Evolutionary conservation across 257 asterid genomes (phyloP).

Genomic region (Apocynum venetum): DNA sequence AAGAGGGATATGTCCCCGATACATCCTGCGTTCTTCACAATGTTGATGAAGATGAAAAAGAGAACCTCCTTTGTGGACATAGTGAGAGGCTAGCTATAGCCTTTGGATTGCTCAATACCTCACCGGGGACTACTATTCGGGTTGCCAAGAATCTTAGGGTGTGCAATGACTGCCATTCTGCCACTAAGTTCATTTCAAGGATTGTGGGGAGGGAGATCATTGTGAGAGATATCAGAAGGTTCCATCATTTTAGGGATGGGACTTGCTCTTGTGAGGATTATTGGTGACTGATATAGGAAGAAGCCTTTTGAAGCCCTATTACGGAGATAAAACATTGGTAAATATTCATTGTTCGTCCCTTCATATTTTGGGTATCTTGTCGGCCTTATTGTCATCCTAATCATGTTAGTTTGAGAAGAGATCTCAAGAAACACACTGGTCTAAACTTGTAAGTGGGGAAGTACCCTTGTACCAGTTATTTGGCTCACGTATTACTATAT

Average conservation of each 20-base stretch:
- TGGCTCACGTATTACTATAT: neutral
- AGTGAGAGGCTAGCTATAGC: slow-evolving; percentile 87
- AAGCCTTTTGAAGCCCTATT: neutral
- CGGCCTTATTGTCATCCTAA: neutral
- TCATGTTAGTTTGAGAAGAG: neutral
- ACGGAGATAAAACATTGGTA: too few relatives aligned
- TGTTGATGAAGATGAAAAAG: slow-evolving; percentile 73
- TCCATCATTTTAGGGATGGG: slow-evolving; percentile 81
- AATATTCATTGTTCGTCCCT: neutral
- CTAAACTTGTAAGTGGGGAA: neutral
- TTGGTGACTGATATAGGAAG: slow-evolving; percentile 41
- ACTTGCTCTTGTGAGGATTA: slow-evolving; percentile 86
- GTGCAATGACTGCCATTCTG: slow-evolving; percentile 85
- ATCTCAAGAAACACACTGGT: neutral
- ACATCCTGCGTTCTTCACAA: slow-evolving; percentile 86
- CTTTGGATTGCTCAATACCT: slow-evolving; percentile 67
- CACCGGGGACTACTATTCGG: slow-evolving; percentile 62
- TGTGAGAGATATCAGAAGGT: slow-evolving; percentile 82
- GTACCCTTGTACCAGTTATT: neutral
- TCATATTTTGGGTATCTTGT: neutral
- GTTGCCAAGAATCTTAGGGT: slow-evolving; percentile 83
- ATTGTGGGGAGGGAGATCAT: slow-evolving; percentile 63
- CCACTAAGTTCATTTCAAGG: slow-evolving; percentile 67
- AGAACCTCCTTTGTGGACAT: slow-evolving; percentile 71
- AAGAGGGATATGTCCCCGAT: slow-evolving; percentile 75